Base-by-base conservation (phyloP, 306 rosid genomes). In the Fagus sylvatica region DNA sequence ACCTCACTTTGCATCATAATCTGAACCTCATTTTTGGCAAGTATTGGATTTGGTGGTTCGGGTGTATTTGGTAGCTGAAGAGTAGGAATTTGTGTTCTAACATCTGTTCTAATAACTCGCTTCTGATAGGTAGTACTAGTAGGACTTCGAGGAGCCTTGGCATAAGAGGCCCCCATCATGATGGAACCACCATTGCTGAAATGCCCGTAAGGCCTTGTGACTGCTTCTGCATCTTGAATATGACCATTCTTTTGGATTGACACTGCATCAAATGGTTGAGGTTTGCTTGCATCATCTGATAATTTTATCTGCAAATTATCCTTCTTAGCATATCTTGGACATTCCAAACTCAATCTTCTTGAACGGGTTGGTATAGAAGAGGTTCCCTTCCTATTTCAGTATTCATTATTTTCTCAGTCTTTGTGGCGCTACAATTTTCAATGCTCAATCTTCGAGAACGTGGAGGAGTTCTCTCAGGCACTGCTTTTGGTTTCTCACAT, bases 341-440 rank as follows among this genome's bases (percentile, higher is more conserved):
- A 97, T 85, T 95, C n/a, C 98, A 91, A 82, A 79, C 98, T 93
- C 71, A 79, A 76, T 73, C 98, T 88, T 80, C 97, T 89, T 5
- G 84, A 74, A 55, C 86, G 91, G 17, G 85, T 87, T 33, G 86
- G 74, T 9, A 76, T 11, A 43, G 83, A 56, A 6, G 97, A 89
- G 3, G 69, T 53, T 75, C 83, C 88, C 79, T 78, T 87, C 69
- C 70, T 85, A 60, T 82, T 69, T 85, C 86, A 49, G 61, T 59
- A 57, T 76, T 86, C 82, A 46, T 64, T n/a, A n/a, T n/a, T n/a
- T n/a, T n/a, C n/a, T n/a, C n/a, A n/a, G n/a, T n/a, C n/a, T n/a
- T n/a, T n/a, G n/a, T n/a, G n/a, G n/a, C n/a, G n/a, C n/a, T n/a
- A n/a, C n/a, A n/a, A n/a, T n/a, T n/a, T n/a, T n/a, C n/a, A n/a